phyloP scores from a whole-genome alignment of 495 filamentous ascomycete species.

The Penicillium ochrochloron region DNA sequence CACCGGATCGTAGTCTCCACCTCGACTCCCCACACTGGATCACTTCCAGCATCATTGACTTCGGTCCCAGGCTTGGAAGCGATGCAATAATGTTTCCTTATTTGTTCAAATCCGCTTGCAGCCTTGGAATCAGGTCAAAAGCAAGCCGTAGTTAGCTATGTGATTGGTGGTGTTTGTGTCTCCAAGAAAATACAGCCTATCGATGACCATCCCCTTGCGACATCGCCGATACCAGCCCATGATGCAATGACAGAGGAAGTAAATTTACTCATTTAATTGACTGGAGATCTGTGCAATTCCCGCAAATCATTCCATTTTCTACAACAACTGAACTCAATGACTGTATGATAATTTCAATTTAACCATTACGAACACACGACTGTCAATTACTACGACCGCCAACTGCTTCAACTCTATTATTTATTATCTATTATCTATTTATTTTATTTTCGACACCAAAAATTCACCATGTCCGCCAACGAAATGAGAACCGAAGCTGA shows the following conservation, averaged over 20 bases:
- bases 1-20: constrained; percentile 24
- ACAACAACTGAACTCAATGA: constrained; percentile 28
- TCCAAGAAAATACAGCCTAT: neutral
- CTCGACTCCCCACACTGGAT: neutral
- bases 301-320: neutral
- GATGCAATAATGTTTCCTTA: neutral
- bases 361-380: constrained; percentile 15
- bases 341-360: constrained; percentile 20
- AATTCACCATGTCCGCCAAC: constrained; percentile 28
- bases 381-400: neutral
- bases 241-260: constrained; percentile 28
- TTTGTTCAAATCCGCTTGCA: constrained; percentile 16
- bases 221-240: constrained; percentile 23
- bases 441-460: neutral
- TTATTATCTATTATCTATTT: constrained; percentile 8
- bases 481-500: constrained; percentile 22
- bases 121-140: constrained; percentile 13
- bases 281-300: neutral
- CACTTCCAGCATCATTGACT: constrained; percentile 36
- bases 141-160: neutral
- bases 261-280: constrained; percentile 22
- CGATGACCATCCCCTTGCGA: constrained; percentile 9
- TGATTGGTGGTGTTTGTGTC: neutral
- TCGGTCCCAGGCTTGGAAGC: constrained; percentile 1
- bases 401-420: constrained; percentile 8